Evolutionary conservation across 495 filamentous ascomycete genomes (phyloP).

Genomic region (Xylaria longipes): DNA sequence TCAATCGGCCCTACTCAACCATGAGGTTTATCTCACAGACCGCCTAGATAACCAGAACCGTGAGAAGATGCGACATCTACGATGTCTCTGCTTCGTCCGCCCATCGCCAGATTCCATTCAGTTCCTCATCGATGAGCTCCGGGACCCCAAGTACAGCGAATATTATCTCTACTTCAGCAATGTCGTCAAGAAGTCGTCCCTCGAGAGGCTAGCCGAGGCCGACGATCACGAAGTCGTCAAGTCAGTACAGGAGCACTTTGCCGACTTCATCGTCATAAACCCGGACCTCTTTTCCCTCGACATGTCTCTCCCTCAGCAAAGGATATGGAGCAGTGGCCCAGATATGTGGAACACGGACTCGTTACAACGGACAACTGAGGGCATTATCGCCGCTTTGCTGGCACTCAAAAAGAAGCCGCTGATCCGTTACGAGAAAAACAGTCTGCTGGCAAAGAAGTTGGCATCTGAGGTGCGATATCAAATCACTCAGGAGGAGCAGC

Average conservation of each 20-base stretch:
- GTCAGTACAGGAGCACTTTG: conserved; percentile 90
- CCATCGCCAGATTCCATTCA: conserved; percentile 92
- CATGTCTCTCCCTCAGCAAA: conserved; percentile 73
- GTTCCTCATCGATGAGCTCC: conserved; percentile 90
- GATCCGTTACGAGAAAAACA: conserved; percentile 93
- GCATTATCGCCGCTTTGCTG: conserved; percentile 79
- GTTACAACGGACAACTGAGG: conserved; percentile 82
- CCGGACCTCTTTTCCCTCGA: conserved; percentile 89
- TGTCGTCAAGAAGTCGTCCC: conserved; percentile 92
- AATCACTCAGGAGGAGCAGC: conserved; percentile 92
- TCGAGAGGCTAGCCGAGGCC: conserved; percentile 95
- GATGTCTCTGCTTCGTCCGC: conserved; percentile 90
- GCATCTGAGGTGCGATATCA: conserved; percentile 90
- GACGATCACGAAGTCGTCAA: conserved; percentile 97
- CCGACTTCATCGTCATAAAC: conserved; percentile 93
- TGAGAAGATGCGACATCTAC: conserved; percentile 97
- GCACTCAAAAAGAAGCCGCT: conserved; percentile 95
- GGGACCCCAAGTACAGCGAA: conserved; percentile 97
- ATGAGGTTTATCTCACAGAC: conserved; percentile 97
- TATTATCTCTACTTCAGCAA: conserved; percentile 98
- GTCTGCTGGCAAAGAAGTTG: conserved; percentile 86
- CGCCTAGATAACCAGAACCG: conserved; percentile 88
- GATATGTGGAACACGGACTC: conserved; percentile 92
- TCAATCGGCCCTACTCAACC: conserved; percentile 92
- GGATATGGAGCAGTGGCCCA: conserved; percentile 79